Base-by-base conservation (phyloP, 768 basidiomycete species). In the Solioccasus polychromus region DNA sequence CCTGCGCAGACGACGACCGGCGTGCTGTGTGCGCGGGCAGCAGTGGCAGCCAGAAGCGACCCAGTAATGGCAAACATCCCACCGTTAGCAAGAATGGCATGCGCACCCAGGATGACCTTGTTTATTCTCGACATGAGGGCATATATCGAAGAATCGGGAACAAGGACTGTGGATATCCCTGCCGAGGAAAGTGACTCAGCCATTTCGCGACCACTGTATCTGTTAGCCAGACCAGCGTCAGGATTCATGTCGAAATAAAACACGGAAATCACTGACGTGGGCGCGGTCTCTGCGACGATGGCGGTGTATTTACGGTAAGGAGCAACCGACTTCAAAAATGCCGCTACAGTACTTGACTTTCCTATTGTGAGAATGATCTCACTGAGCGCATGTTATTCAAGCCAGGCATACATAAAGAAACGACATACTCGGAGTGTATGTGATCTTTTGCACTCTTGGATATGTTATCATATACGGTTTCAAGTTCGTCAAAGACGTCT, bases 101-200 rank as follows among this genome's bases (percentile, higher is more conserved):
- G 95, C 10, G 93, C 88, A 23, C 93, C 92, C 36, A 99, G 76
- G 47, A 99, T 82, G 55, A 98, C 87, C 68, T 99, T 99, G 71
- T 93, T 95, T 50, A 95, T 88, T 48, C 95, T 83, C 5, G 96
- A 95, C 83, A 98, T 91, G 52, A 99, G 78, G 10, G 93, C 92
- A 62, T 88, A 95, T 63, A 97, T 85, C 20, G 92, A 93, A 8
- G 92, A 93, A 67, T 98, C 95, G 32, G 96, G 95, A 41, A 98
- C 85, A 38, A 99, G 85, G 63, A 97, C 88, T n/a, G 93, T 95
- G 6, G 91, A 91, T 52, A 98, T 92, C 31, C 66, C 84, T 14
- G 83, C 78, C 4, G 80, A 70, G 4, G 93, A 89, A 19, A 97
- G 75, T 3, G 85, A 79, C 55, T 80, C 71, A 1, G 94, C 92